Evolutionary conservation across 495 filamentous ascomycete genomes (phyloP), one percentile per base, ranked within the genome.

Genomic region (Penicillium cataractarum): DNA sequence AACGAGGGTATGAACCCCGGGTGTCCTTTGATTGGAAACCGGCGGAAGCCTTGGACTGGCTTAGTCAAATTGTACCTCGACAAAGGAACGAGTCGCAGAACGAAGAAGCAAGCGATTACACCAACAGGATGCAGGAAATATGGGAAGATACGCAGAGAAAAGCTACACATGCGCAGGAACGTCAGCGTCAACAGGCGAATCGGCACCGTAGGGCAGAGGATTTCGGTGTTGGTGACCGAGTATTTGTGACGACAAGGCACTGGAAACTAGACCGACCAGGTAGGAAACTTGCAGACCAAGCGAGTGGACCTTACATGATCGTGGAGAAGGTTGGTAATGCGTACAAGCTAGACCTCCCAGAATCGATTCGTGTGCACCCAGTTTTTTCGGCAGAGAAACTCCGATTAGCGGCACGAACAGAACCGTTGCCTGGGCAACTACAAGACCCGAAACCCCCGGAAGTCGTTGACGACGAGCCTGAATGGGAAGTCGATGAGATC

Each of bases 341-440:
- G 0, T 57, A 31, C 6, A 26, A 27, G 10, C 21, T 57, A 2
- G 26, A 57, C 0, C 10, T 57, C 0, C 40, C 55, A 0, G 12
- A 32, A 2, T 46, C 58, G 6, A 35, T 35, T 8, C 7, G 12
- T 6, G 59, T 68, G 9, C 29, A 68, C 44, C 65, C n/a, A 24
- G 50, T 68, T 2, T 61, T 68, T 13, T 21, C 54, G 12, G 53
- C 19, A 21, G 53, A 64, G 8, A 68, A 68, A 17, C 50, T 68
- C 6, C 37, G 54, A 1, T 17, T 27, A 1, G 61, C 62, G 0
- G 7, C 49, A 3, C 35, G n/a, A 1, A 29, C 39, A 0, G 42
- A 55, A 33, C 57, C 65, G 1, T 26, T 68, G 0, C 4, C 1
- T 0, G 53, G 58, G 0, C 26, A 64, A 32, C 4, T 37, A 5